Conservation (phyloP, 495 filamentous ascomycete genomes). For the Penicillium herquei region DNA sequence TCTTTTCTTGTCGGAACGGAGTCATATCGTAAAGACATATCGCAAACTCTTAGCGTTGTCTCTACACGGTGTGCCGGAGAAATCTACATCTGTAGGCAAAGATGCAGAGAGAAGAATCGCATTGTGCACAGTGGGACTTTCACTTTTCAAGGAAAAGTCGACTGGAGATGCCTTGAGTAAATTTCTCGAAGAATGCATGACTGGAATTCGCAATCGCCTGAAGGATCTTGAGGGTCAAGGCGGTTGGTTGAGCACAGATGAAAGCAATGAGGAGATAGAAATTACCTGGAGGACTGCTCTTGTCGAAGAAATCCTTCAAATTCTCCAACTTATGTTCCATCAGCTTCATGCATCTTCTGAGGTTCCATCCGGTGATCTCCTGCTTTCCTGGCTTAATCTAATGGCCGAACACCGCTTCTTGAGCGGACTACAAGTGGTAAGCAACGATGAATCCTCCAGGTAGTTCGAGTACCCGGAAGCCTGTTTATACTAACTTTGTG, state of each 20-base stretch:
- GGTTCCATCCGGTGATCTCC: slow-evolving; percentile 54
- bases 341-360: slow-evolving; percentile 56
- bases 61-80: slow-evolving; percentile 22
- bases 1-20: slow-evolving; percentile 68
- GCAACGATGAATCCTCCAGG: slow-evolving; percentile 17
- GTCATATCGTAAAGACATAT: slow-evolving; percentile 41
- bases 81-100: neutral
- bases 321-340: slow-evolving; percentile 71
- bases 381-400: slow-evolving; percentile 73
- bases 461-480: neutral
- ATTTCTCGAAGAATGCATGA: slow-evolving; percentile 41
- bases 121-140: slow-evolving; percentile 29
- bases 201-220: slow-evolving; percentile 45
- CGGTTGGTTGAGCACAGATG: slow-evolving; percentile 50
- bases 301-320: slow-evolving; percentile 67
- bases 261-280: slow-evolving; percentile 52
- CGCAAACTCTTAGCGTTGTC: slow-evolving; percentile 46
- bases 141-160: slow-evolving; percentile 32
- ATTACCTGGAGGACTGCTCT: slow-evolving; percentile 60
- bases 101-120: slow-evolving; percentile 18
- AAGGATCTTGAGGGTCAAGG: slow-evolving; percentile 44
- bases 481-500: slow-evolving; percentile 23
- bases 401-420: slow-evolving; percentile 65
- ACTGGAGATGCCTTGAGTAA: slow-evolving; percentile 23
- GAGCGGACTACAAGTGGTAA: slow-evolving; percentile 55